Conservation (phyloP, 768 basidiomycete species). For the Lentinula guzmanii region DNA sequence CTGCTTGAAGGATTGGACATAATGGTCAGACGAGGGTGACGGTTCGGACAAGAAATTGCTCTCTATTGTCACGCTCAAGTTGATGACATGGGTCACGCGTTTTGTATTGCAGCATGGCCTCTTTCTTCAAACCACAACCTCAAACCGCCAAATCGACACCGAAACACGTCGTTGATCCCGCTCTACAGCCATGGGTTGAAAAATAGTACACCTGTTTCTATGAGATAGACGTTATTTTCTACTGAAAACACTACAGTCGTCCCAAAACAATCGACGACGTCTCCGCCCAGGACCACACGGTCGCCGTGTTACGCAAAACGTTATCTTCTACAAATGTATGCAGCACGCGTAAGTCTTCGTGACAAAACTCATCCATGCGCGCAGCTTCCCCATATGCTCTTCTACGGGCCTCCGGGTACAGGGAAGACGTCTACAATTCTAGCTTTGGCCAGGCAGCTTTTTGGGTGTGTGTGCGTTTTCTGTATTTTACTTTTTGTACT, state of each 20-base stretch:
- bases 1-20: conserved; percentile 31
- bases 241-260: conserved; percentile 46
- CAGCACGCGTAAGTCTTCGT: neutral
- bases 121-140: conserved; percentile 57
- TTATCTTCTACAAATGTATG: conserved; percentile 86
- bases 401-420: conserved; percentile 98
- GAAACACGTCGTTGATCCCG: conserved; percentile 47
- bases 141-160: conserved; percentile 31
- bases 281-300: conserved; percentile 94
- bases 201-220: conserved; percentile 73
- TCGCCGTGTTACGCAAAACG: conserved; percentile 87
- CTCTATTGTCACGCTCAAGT: neutral
- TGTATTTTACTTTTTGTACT: neutral
- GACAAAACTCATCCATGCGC: conserved; percentile 9
- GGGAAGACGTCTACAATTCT: conserved; percentile 99
- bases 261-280: conserved; percentile 98
- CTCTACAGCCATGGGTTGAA: conserved; percentile 93
- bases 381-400: conserved; percentile 97
- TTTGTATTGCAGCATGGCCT: conserved; percentile 32
- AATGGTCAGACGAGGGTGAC: conserved; percentile 23
- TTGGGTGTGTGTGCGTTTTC: conserved; percentile 57
- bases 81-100: conserved; percentile 5
- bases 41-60: neutral
- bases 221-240: neutral
- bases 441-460: conserved; percentile 88